Conservation (phyloP, 768 basidiomycete genomes). For the Lactarius akahatsu region DNA sequence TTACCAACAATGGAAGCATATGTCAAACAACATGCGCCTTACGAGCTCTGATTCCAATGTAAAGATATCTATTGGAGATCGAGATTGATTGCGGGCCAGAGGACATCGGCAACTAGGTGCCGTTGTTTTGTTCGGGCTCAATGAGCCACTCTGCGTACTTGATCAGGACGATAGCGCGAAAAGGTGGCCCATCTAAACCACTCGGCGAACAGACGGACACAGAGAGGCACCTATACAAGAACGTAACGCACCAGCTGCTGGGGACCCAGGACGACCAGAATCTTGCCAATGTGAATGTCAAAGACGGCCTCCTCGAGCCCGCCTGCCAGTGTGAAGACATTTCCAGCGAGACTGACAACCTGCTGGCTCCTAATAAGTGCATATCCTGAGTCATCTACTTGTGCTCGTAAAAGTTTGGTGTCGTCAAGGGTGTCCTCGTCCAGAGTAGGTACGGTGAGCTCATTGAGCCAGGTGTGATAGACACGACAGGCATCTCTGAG, state of each 20-base stretch:
- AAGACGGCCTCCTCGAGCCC: slow-evolving; percentile 19
- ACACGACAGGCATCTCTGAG: slow-evolving; percentile 20
- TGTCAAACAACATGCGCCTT: neutral
- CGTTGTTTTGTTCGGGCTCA: slow-evolving; percentile 16
- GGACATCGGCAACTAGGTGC: neutral
- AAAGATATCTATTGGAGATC: slow-evolving; percentile 21
- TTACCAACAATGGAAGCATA: neutral
- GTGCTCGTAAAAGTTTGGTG: slow-evolving; percentile 13
- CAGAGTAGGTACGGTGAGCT: neutral
- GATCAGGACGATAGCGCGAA: slow-evolving; percentile 13
- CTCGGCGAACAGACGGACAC: neutral
- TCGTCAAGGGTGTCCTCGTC: neutral
- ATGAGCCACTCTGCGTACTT: slow-evolving; percentile 26
- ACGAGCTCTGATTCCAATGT: slow-evolving; percentile 26
- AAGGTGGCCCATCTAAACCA: slow-evolving; percentile 17
- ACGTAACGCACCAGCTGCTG: slow-evolving; percentile 14
- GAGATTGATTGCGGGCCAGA: slow-evolving; percentile 11
- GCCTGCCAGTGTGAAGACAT: slow-evolving; percentile 21
- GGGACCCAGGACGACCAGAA: slow-evolving; percentile 10
- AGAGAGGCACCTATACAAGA: neutral
- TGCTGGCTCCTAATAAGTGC: slow-evolving; percentile 22
- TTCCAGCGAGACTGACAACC: slow-evolving; percentile 18
- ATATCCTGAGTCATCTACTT: slow-evolving; percentile 12
- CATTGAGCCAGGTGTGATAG: slow-evolving; percentile 21
- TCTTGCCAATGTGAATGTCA: slow-evolving; percentile 9